A percentile compares a stretch with the other conserved stretches of the same genome.
These are phyloP conservation scores for Baorangia bicolor DNA, from an alignment of 768 basidiomycete genomes.

Conservation along the genomic window DNA sequence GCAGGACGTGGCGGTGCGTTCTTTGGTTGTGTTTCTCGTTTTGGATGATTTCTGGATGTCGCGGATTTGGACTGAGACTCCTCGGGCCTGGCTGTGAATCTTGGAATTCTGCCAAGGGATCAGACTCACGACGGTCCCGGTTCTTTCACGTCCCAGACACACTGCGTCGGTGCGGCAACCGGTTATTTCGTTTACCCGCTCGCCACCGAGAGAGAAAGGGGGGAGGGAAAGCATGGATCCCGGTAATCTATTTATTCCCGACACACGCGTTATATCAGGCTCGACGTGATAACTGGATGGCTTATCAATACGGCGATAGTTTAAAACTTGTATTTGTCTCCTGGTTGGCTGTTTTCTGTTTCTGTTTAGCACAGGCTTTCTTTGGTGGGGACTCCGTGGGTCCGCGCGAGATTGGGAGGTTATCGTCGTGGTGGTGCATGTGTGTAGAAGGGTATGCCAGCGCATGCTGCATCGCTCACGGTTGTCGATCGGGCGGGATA, in stretches of 20 bases:
- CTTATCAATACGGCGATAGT: conserved; percentile 2
- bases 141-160: background rate
- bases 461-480: background rate
- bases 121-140: background rate
- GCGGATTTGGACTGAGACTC: background rate
- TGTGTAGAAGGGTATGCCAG: background rate
- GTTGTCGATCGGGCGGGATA: background rate
- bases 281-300: background rate
- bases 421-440: background rate
- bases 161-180: background rate
- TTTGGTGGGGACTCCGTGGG: background rate
- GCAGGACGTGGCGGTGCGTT: background rate
- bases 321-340: background rate
- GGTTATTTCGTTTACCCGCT: background rate
- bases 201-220: conserved; percentile 6
- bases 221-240: background rate
- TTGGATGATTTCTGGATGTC: background rate
- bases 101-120: background rate
- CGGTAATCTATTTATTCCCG: background rate
- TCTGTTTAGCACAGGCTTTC: background rate
- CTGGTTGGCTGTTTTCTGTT: background rate
- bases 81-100: background rate
- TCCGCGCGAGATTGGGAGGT: background rate
- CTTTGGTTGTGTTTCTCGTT: background rate
- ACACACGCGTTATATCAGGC: background rate